Base-by-base conservation (phyloP, 768 basidiomycete genomes). In the Leccinum olivaceopallidum region DNA sequence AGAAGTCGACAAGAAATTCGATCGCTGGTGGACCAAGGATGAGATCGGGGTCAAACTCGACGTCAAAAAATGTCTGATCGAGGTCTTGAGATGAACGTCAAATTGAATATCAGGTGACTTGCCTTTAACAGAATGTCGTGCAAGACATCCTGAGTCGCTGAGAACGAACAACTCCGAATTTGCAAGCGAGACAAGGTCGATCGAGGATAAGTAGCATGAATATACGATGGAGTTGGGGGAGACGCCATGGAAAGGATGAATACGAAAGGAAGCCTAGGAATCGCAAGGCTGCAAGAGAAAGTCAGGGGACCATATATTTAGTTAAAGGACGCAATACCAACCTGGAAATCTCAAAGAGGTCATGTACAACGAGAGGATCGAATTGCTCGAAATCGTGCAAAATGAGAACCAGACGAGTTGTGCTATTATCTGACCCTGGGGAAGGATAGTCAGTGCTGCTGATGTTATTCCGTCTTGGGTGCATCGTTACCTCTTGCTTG, bases 381-480 rank as follows among this genome's bases (percentile, higher is more conserved):
- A 89, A 83, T 67, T 86, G 83, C 66, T 92, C 90, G 63, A 93
- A 90, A 58, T 89, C 86, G 58, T 90, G 88, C 22, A 92, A 66
- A 13, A 92, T 67, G 9, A 89, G 76, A 24, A 86, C 78, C 4
- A 92, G 79, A 39, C 79, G 80, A 12, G 67, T 71, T 5, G 65
- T 61, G 1, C 62, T 18, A 12, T 68, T 61, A 61, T 67, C 56
- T 44, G 63, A 57, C 16, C 57, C 65, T 69, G 47, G 48, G 12
- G 39, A 44, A 28, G 22, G 1, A 18, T 57, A 14, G 12, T 70
- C 1, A 63, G 39, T 26, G 20, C 9, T 13, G 39, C 0, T n/a
- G 10, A 47, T 4, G 24, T 10, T 12, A 14, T 9, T 18, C 52
- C 28, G n/a, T 57, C 37, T n/a, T n/a, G 18, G 30, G 44, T 20